Evolutionary conservation across 176 grass and related monocot species (phyloP).

Genomic region (Luzula sylvatica): DNA sequence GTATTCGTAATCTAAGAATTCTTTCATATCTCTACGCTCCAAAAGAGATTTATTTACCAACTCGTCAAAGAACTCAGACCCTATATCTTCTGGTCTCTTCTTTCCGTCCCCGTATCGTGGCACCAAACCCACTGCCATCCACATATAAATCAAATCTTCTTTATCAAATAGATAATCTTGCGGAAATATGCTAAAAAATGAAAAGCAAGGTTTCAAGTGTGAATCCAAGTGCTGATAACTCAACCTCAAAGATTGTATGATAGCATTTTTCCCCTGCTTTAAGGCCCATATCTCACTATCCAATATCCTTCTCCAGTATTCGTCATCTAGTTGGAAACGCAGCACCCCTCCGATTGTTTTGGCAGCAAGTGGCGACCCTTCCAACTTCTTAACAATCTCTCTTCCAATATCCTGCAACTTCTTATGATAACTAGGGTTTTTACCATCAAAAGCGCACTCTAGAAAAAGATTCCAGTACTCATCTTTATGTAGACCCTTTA

Average conservation of each 20-base stretch:
- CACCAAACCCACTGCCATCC: slow-evolving; percentile 7
- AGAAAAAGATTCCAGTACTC: slow-evolving; percentile 14
- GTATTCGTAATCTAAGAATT: too few species aligned
- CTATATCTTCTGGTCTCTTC: slow-evolving; percentile 8
- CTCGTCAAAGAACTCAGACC: slow-evolving; percentile 1
- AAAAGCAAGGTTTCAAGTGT: slow-evolving; percentile 15
- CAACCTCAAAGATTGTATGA: slow-evolving; percentile 18
- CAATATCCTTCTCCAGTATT: slow-evolving; percentile 10
- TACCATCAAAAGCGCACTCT: neutral
- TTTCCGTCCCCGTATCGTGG: neutral
- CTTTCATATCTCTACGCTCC: neutral
- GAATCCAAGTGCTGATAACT: slow-evolving; percentile 11
- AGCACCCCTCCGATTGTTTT: slow-evolving; percentile 21
- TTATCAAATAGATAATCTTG: neutral
- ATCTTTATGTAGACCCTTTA: slow-evolving; percentile 3
- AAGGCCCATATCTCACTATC: slow-evolving; percentile 2
- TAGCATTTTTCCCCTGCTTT: neutral
- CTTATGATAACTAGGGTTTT: neutral
- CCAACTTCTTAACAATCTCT: slow-evolving; percentile 12
- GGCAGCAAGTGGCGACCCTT: slow-evolving; percentile 15
- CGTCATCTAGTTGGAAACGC: neutral
- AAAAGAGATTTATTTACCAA: slow-evolving; percentile 16
- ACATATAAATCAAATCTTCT: slow-evolving; percentile 17
- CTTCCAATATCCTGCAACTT: slow-evolving; percentile 15
- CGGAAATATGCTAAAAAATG: slow-evolving; percentile 18